Percentiles rank a stretch among this genome's conserved stretches.
Conservation (phyloP, 257 asterid genomes). For the Solanum appendiculatum region DNA sequence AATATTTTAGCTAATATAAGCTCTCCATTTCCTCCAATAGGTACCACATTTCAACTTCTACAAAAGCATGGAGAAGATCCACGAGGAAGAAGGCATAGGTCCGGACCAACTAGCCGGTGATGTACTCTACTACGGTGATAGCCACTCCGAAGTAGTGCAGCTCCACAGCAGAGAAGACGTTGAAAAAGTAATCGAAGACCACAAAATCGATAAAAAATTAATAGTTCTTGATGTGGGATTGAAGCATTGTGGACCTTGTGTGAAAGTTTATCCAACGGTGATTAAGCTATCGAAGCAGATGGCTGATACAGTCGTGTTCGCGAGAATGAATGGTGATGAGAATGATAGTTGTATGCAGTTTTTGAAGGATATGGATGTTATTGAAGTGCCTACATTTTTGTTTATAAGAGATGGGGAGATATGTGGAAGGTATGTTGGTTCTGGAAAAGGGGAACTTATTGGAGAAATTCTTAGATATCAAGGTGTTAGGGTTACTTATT, state of each 20-base stretch:
- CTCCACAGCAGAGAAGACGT: conserved; percentile 71
- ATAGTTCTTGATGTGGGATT: conserved; percentile 84
- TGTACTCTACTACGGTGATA: conserved; percentile 89
- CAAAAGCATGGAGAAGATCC: conserved; percentile 83
- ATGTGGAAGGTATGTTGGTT: conserved; percentile 83
- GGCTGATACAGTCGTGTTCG: conserved; percentile 71
- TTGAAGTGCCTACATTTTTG: conserved; percentile 92
- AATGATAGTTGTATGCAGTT: conserved; percentile 92
- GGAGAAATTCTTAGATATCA: conserved; percentile 96
- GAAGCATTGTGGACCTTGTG: conserved; percentile 98
- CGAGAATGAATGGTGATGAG: conserved; percentile 97
- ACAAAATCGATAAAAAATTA: conserved; percentile 43
- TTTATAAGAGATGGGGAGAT: conserved; percentile 80
- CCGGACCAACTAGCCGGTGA: conserved; percentile 84
- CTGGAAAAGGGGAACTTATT: conserved; percentile 93
- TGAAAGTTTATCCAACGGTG: conserved; percentile 91
- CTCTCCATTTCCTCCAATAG: not conserved
- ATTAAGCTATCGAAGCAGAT: conserved; percentile 72
- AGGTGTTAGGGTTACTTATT: conserved; percentile 77
- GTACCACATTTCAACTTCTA: conserved; percentile 95
- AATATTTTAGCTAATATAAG: not conserved
- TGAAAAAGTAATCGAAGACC: conserved; percentile 49
- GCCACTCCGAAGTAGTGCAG: conserved; percentile 77
- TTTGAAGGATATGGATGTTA: conserved; percentile 73
- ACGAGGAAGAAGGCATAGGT: conserved; percentile 88